These are phyloP conservation scores for Debaryomyces tyrocola DNA, from an alignment of 805 yeast genomes.

Conservation along the genomic window DNA sequence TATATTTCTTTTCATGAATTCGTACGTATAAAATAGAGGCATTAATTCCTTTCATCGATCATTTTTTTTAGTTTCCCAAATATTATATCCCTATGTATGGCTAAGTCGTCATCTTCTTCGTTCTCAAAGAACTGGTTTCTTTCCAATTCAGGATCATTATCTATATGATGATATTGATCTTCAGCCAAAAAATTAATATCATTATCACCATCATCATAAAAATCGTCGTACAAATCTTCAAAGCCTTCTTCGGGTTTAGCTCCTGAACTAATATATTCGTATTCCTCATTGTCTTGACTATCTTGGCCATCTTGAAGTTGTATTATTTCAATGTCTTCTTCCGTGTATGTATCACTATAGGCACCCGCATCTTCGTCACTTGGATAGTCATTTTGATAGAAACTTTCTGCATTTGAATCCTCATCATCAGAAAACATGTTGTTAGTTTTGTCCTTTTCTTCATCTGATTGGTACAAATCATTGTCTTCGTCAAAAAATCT, in stretches of 20 bases:
- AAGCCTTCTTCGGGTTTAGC: not conserved
- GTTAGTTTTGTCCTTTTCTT: slow-evolving; percentile 31
- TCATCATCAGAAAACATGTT: slow-evolving; percentile 62
- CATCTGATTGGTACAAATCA: slow-evolving; percentile 35
- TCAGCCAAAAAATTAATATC: slow-evolving; percentile 5
- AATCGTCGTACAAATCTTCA: slow-evolving; percentile 3
- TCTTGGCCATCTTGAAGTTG: not conserved
- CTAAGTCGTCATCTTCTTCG: slow-evolving; percentile 60
- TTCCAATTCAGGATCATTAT: slow-evolving; percentile 18
- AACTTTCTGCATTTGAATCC: slow-evolving; percentile 89
- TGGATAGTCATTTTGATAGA: slow-evolving; percentile 90
- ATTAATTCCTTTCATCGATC: slow-evolving; percentile 41
- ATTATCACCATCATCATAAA: not conserved
- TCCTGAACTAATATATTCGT: not conserved
- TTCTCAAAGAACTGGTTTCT: slow-evolving; percentile 56
- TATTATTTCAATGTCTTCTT: not conserved
- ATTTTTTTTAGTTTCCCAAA: slow-evolving; percentile 56
- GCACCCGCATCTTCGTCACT: slow-evolving; percentile 77
- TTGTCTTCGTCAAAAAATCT: slow-evolving; percentile 56
- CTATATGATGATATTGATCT: slow-evolving; percentile 1
- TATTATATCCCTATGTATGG: slow-evolving; percentile 62
- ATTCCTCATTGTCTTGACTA: not conserved
- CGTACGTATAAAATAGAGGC: slow-evolving; percentile 1
- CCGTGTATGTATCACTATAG: slow-evolving; percentile 11
- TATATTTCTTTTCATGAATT: slow-evolving; percentile 34